Conservation (phyloP, 345 rosid genomes). For the Lenwebbia sp. region DNA sequence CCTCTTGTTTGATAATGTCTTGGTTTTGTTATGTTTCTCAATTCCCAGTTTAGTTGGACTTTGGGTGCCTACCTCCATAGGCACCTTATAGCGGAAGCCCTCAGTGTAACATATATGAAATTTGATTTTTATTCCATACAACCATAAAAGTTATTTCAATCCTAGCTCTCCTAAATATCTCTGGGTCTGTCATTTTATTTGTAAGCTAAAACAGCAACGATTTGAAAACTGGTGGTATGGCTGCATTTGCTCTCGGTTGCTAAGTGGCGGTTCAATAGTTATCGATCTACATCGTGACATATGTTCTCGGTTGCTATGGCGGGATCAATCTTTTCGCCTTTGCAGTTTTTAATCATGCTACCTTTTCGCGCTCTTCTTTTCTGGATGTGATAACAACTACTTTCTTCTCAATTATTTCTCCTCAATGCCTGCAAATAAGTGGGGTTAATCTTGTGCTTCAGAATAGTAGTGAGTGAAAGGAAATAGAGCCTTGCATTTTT, state of each 20-base stretch:
- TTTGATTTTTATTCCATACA: not conserved
- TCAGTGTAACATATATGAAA: not conserved
- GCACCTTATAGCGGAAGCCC: not conserved
- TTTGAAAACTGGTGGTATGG: not conserved
- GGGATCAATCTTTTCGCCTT: not conserved
- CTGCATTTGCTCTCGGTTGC: not conserved
- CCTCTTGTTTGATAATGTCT: not conserved
- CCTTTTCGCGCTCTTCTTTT: not conserved
- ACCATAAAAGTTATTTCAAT: not conserved
- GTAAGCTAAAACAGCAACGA: not conserved
- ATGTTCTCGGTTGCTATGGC: rapidly evolving
- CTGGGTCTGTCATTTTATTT: not conserved
- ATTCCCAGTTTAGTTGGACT: not conserved
- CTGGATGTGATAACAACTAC: not conserved
- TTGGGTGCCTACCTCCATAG: not conserved
- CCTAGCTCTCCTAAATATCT: not conserved
- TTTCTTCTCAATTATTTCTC: not conserved
- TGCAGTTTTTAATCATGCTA: not conserved
- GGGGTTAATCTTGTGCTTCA: not conserved
- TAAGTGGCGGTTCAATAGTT: not conserved
- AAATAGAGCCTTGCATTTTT: not conserved
- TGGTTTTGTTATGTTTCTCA: not conserved
- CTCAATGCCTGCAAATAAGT: not conserved
- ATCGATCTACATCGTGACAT: not conserved
- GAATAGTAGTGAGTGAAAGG: not conserved